These are phyloP conservation scores for Singerocomus rubriflavus DNA, from an alignment of 1,284 basidiomycete genomes.

Conservation along the genomic window DNA sequence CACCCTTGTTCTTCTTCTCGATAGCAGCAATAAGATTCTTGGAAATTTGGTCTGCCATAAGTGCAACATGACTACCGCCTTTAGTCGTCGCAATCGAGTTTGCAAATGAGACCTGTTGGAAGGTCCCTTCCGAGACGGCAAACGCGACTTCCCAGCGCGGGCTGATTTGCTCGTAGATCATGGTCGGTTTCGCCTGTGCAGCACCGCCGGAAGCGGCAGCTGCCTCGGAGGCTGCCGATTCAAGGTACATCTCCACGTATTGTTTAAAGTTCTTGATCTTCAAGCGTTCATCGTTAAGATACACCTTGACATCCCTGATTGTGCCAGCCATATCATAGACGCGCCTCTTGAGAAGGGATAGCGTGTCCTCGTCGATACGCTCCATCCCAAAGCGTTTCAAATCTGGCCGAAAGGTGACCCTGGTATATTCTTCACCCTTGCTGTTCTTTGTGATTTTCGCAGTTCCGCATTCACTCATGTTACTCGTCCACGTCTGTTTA, in stretches of 20 bases:
- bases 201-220: slow-evolving; percentile 70
- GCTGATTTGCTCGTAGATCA: slow-evolving; percentile 82
- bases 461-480: slow-evolving; percentile 87
- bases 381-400: slow-evolving; percentile 92
- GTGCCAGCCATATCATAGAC: slow-evolving; percentile 99
- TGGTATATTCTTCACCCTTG: slow-evolving; percentile 90
- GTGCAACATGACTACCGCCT: slow-evolving; percentile 92
- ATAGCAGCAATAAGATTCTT: slow-evolving; percentile 81
- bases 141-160: slow-evolving; percentile 97
- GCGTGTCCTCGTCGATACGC: slow-evolving; percentile 87
- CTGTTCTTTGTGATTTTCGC: slow-evolving; percentile 92
- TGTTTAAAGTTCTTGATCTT: slow-evolving; percentile 97
- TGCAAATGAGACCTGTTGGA: slow-evolving; percentile 95
- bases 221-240: slow-evolving; percentile 65
- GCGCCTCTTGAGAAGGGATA: slow-evolving; percentile 88
- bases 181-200: slow-evolving; percentile 67
- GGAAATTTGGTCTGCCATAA: slow-evolving; percentile 87
- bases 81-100: slow-evolving; percentile 98
- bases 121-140: slow-evolving; percentile 87
- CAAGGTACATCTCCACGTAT: slow-evolving; percentile 94
- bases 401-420: slow-evolving; percentile 94
- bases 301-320: slow-evolving; percentile 91
- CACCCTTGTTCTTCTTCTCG: slow-evolving; percentile 95
- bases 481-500: slow-evolving; percentile 91
- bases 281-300: slow-evolving; percentile 87